These are phyloP conservation scores for Colletotrichum ledebouriae DNA, from an alignment of 2,329 filamentous ascomycete species.

Conservation along the genomic window DNA sequence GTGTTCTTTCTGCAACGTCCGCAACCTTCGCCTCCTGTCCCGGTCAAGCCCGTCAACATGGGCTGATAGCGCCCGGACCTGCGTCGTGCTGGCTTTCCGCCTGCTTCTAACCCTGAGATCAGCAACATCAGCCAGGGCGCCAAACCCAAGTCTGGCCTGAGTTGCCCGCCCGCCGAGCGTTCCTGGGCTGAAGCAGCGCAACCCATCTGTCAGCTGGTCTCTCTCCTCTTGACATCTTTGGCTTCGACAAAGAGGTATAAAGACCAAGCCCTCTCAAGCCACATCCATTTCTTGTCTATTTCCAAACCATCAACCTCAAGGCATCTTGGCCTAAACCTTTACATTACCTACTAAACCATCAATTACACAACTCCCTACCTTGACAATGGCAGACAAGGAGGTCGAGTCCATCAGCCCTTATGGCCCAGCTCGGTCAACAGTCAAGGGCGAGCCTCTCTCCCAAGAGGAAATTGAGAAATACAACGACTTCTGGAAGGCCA, in stretches of 20 bases:
- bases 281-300: conserved; percentile 3
- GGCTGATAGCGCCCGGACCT: conserved; percentile 32
- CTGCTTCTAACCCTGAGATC: conserved; percentile 19
- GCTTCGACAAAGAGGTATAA: conserved; percentile 30
- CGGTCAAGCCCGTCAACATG: conserved; percentile 29
- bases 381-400: conserved; percentile 49
- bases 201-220: conserved; percentile 4
- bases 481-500: conserved; percentile 81
- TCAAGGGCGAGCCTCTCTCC: conserved; percentile 72
- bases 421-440: conserved; percentile 74
- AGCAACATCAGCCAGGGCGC: conserved; percentile 24
- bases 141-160: conserved; percentile 10
- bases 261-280: conserved; percentile 16
- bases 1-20: conserved; percentile 10
- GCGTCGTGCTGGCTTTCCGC: conserved; percentile 5
- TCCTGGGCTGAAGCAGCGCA: conserved; percentile 18
- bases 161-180: conserved; percentile 11
- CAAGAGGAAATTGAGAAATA: conserved; percentile 76
- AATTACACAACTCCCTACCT: conserved; percentile 24
- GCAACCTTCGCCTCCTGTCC: conserved; percentile 22
- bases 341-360: conserved; percentile 5
- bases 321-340: conserved; percentile 47
- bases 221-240: neutral
- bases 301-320: conserved; percentile 28
- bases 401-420: conserved; percentile 73